These are phyloP conservation scores for Dendrobium huoshanense DNA, from an alignment of 106 monocot species.

Conservation along the genomic window DNA sequence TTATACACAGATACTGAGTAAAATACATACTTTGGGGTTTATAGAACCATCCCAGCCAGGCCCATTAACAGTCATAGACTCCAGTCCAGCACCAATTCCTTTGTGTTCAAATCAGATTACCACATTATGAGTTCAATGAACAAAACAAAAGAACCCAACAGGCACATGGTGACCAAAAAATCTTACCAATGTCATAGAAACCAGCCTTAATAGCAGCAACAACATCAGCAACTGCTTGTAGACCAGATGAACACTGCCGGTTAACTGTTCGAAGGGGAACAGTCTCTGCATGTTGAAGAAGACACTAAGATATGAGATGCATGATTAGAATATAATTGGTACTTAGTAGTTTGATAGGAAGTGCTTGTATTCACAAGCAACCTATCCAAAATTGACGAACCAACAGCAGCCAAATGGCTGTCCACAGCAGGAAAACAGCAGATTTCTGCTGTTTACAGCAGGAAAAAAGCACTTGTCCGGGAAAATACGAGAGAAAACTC, in stretches of 20 bases:
- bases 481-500: too few relatives aligned
- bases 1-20: background rate
- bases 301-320: background rate
- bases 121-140: conserved; percentile 3
- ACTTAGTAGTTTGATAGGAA: too few relatives aligned
- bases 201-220: conserved; percentile 95
- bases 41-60: conserved; percentile 78
- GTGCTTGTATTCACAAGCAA: too few relatives aligned
- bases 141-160: background rate
- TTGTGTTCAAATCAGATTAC: background rate
- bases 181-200: conserved; percentile 85
- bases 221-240: conserved; percentile 98
- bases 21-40: conserved; percentile 72
- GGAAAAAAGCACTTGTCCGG: too few relatives aligned
- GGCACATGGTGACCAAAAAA: background rate
- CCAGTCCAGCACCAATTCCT: conserved; percentile 96
- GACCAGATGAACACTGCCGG: conserved; percentile 91
- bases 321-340: background rate
- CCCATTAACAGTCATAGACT: conserved; percentile 68
- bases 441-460: too few relatives aligned
- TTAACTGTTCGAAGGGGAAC: conserved; percentile 93
- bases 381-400: too few relatives aligned
- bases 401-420: too few relatives aligned
- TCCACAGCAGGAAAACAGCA: too few relatives aligned
- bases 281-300: conserved; percentile 44